phyloP scores from a whole-genome alignment of 345 rosid genomes.

The Mangifera indica region DNA sequence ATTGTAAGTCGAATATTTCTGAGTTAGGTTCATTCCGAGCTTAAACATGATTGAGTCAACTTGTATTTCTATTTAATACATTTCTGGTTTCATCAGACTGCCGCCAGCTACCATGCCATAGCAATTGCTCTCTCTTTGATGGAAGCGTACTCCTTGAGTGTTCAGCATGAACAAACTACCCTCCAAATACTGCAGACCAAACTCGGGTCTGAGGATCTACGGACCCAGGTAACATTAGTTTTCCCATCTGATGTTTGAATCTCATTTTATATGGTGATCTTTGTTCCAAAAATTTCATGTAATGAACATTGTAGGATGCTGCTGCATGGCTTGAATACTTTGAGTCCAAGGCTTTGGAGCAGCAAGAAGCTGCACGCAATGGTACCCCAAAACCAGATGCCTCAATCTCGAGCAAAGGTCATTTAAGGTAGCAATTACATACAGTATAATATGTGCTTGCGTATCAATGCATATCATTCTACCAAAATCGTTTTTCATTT shows the following conservation, averaged over 20 bases:
- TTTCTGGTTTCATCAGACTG: slow-evolving; percentile 61
- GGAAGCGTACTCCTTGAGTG: slow-evolving; percentile 93
- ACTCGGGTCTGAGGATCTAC: slow-evolving; percentile 90
- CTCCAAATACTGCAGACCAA: slow-evolving; percentile 88
- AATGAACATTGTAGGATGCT: slow-evolving; percentile 60
- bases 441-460: background rate
- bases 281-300: slow-evolving; percentile 1
- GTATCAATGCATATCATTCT: background rate
- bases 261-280: background rate
- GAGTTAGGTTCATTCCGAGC: slow-evolving; percentile 3
- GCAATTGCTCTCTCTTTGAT: slow-evolving; percentile 95
- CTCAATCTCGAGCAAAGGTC: slow-evolving; percentile 98
- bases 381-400: slow-evolving; percentile 98
- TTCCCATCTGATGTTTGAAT: slow-evolving; percentile 10
- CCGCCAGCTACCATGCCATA: slow-evolving; percentile 99
- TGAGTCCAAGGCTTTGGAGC: slow-evolving; percentile 91
- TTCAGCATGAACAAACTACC: slow-evolving; percentile 98
- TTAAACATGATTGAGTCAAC: slow-evolving; percentile 3
- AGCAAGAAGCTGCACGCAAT: slow-evolving; percentile 94
- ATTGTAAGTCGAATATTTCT: background rate
- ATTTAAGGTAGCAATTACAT: slow-evolving; percentile 62
- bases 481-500: background rate
- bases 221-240: slow-evolving; percentile 67
- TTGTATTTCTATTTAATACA: background rate
- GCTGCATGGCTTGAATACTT: slow-evolving; percentile 99